Evolutionary conservation across 768 basidiomycete species (phyloP).

Genomic region (Lentinus brumalis): DNA sequence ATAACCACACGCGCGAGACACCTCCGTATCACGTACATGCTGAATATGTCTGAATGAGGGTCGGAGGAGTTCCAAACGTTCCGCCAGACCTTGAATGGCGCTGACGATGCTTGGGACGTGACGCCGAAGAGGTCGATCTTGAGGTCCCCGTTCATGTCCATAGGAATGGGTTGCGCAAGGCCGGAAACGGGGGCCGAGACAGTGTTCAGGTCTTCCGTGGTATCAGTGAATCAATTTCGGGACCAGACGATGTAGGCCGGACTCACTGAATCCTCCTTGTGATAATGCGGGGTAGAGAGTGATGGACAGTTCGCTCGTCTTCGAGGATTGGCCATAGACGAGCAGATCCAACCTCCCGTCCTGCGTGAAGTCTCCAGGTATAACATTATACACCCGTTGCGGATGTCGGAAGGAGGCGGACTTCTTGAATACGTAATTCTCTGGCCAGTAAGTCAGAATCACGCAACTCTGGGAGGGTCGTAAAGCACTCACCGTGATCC

Average conservation of each 20-base stretch:
- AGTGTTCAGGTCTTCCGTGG: conserved; percentile 33
- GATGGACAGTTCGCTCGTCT: conserved; percentile 58
- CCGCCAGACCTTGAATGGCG: conserved; percentile 69
- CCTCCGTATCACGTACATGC: conserved; percentile 49
- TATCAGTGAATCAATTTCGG: background rate
- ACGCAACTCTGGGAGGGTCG: too few relatives aligned
- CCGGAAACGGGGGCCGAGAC: conserved; percentile 64
- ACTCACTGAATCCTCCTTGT: conserved; percentile 67
- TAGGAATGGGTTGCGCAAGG: conserved; percentile 77
- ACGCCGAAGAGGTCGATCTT: conserved; percentile 85
- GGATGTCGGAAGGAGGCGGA: conserved; percentile 57
- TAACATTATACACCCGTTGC: conserved; percentile 68
- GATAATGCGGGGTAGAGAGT: conserved; percentile 67
- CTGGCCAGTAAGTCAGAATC: conserved; percentile 36
- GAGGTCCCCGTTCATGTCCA: conserved; percentile 89
- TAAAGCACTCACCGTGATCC: conserved; percentile 63
- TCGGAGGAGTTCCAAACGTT: conserved; percentile 75
- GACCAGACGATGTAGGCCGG: background rate
- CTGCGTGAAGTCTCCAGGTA: conserved; percentile 93
- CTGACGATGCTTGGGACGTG: conserved; percentile 38
- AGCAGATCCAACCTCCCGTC: conserved; percentile 90
- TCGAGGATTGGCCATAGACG: conserved; percentile 71
- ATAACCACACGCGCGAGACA: conserved; percentile 10
- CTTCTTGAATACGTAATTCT: conserved; percentile 56
- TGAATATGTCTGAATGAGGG: conserved; percentile 55